Evolutionary conservation across 352 stramenopile genomes (phyloP), one percentile per base, ranked within the genome.

Genomic region (Globisporangium spiculum): DNA sequence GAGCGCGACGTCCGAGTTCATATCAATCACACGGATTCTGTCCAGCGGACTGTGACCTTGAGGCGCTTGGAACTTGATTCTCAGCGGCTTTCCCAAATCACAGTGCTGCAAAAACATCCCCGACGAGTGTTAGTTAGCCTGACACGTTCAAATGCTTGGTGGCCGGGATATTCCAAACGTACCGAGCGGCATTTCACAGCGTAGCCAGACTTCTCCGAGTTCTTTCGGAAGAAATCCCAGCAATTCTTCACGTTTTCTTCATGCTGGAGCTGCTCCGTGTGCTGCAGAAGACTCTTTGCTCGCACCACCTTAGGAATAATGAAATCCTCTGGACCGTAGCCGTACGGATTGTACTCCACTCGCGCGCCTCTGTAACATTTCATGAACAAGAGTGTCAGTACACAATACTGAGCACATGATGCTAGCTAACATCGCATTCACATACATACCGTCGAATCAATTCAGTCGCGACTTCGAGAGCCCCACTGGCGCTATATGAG

Each of bases 181-280:
- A 92, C 86, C 75, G 81, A 87, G 77, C 84, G 81, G 68, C 83
- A 92, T 71, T 92, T 89, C 60, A 94, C 71, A 22, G 72, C 71
- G 63, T 91, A 95, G 18, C 87, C 84, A 26, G 74, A 66, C 44
- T 80, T 81, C 60, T 91, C 77, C 16, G 87, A 82, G 57, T 96
- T 84, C 36, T 81, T 83, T 26, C 83, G 82, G 67, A 94, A 94
- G 63, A 84, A 92, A 36, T 86, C 75, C 88, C 88, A 96, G 46
- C 84, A 86, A 18, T 63, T 61, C 68, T 83, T 88, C 18, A 96
- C 88, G 58, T 90, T 88, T 60, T 89, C 79, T 65, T 94, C 87
- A 61, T 96, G 88, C 60, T 92, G 83, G 26, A 96, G 70, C 58
- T 94, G 87, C 67, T 94, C 85, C 52, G 88, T 96, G 75, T 96